Conservation (phyloP, 2,329 filamentous ascomycete genomes). For the Calycina marina region DNA sequence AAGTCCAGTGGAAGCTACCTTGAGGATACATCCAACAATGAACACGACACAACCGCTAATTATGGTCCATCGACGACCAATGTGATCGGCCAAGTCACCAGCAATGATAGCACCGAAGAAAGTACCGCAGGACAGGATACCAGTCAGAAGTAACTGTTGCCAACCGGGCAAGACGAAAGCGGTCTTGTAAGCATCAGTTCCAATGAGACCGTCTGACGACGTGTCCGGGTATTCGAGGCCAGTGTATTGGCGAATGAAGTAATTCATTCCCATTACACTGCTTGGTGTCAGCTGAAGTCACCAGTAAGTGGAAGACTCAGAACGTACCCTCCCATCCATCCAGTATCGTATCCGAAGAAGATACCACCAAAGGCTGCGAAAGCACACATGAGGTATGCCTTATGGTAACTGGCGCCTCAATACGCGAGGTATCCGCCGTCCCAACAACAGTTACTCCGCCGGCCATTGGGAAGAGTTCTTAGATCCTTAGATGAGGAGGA, state of each 20-base stretch:
- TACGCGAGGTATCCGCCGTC: slow-evolving; percentile 46
- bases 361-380: slow-evolving; percentile 54
- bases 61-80: slow-evolving; percentile 59
- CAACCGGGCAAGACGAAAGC: slow-evolving; percentile 27
- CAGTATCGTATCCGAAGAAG: slow-evolving; percentile 54
- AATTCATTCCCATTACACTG: slow-evolving; percentile 32
- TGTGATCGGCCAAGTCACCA: slow-evolving; percentile 60
- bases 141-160: slow-evolving; percentile 45
- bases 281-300: too few relatives aligned
- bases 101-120: slow-evolving; percentile 70
- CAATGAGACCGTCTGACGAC: slow-evolving; percentile 5
- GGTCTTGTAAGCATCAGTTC: slow-evolving; percentile 4
- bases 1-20: slow-evolving; percentile 42
- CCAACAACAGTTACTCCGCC: slow-evolving; percentile 2
- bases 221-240: neutral
- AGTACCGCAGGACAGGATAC: slow-evolving; percentile 60
- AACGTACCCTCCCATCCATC: slow-evolving; percentile 43
- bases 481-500: neutral
- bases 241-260: slow-evolving; percentile 18
- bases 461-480: neutral
- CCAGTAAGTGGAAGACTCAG: too few relatives aligned
- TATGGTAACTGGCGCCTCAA: slow-evolving; percentile 56
- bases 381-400: slow-evolving; percentile 55
- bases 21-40: slow-evolving; percentile 47
- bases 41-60: slow-evolving; percentile 49